Conservation (phyloP, 371 early-diverging fungal genomes). For the Lichtheimia hyalospora region DNA sequence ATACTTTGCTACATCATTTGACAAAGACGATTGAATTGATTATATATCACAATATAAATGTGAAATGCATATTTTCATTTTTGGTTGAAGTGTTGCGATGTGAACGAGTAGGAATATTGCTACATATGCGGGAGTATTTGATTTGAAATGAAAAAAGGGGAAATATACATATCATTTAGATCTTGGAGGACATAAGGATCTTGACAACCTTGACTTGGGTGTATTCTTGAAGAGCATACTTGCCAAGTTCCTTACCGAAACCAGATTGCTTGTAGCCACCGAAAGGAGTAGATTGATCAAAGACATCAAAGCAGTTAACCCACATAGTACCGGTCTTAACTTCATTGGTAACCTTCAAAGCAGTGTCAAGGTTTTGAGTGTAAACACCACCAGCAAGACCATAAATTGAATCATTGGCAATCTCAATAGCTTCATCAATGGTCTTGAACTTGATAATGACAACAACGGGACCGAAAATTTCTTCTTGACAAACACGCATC, state of each 20-base stretch:
- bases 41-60: no score
- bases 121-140: no score
- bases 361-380: constrained; percentile 65
- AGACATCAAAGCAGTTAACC: constrained; percentile 54
- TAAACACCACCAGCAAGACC: constrained; percentile 90
- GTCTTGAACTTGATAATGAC: constrained; percentile 73
- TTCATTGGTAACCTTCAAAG: constrained; percentile 60
- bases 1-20: no score
- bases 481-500: constrained; percentile 80
- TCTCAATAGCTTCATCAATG: constrained; percentile 74
- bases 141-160: no score
- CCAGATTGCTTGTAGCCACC: constrained; percentile 91
- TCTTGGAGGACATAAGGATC: constrained; percentile 17
- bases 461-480: constrained; percentile 93
- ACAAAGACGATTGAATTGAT: no score
- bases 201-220: constrained; percentile 68
- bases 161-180: background rate
- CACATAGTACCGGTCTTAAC: constrained; percentile 84
- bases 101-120: no score
- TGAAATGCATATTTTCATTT: no score
- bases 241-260: constrained; percentile 76
- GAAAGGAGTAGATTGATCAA: constrained; percentile 69
- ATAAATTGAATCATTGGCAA: constrained; percentile 77
- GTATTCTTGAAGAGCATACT: constrained; percentile 71
- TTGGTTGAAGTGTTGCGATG: no score